A percentile compares a stretch with the other conserved stretches of the same genome.
phyloP scores from a whole-genome alignment of 2,329 filamentous ascomycete species.

The Dactylellina drechsleri region DNA sequence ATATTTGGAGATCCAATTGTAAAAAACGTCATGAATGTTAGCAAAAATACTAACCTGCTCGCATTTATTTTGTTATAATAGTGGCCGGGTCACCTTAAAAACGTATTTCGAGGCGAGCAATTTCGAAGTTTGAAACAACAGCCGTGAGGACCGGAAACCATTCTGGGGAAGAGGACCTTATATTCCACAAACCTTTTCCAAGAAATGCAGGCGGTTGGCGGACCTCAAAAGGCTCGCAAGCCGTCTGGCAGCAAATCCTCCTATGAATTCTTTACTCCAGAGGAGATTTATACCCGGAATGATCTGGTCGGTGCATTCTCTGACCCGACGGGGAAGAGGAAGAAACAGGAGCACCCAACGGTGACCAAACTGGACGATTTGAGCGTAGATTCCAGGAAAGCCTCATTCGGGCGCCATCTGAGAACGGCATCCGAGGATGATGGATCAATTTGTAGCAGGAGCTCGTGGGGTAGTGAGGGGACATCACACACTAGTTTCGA shows the following conservation, averaged over 20 bases:
- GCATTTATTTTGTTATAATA: neutral
- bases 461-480: slow-evolving; percentile 38
- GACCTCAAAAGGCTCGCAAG: slow-evolving; percentile 31
- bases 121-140: neutral
- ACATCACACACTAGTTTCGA: slow-evolving; percentile 51
- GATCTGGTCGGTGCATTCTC: slow-evolving; percentile 30
- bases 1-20: slow-evolving; percentile 7
- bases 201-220: slow-evolving; percentile 38
- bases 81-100: neutral
- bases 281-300: slow-evolving; percentile 28
- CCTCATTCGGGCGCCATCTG: slow-evolving; percentile 12
- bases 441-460: slow-evolving; percentile 42
- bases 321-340: slow-evolving; percentile 23
- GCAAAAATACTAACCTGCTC: slow-evolving; percentile 27
- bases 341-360: slow-evolving; percentile 12
- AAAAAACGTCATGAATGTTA: slow-evolving; percentile 5
- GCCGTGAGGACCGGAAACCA: neutral
- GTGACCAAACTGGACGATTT: slow-evolving; percentile 27
- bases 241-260: slow-evolving; percentile 27
- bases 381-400: slow-evolving; percentile 22
- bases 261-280: slow-evolving; percentile 30
- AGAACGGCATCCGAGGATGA: slow-evolving; percentile 22
- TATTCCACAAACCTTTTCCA: slow-evolving; percentile 9
- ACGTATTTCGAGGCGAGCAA: neutral
- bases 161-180: slow-evolving; percentile 8